phyloP scores from a whole-genome alignment of 208 protist genomes.

The Crithidia brevicula region DNA sequence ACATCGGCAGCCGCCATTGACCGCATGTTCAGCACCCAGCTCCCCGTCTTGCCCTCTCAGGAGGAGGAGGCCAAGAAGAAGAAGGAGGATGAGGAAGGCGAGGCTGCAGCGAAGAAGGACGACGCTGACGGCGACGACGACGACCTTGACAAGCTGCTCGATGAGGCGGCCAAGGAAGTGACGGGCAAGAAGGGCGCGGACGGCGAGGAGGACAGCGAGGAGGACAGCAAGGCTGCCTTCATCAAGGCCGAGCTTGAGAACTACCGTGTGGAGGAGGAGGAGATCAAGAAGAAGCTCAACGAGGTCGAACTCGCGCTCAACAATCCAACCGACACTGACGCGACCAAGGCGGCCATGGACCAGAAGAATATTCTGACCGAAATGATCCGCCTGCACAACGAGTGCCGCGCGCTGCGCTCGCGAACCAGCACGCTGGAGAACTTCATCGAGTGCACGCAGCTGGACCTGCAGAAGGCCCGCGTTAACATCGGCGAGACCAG shows the following conservation, averaged over 20 bases:
- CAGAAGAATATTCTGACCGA: constrained; percentile 65
- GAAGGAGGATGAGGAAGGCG: constrained; percentile 24
- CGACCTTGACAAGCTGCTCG: constrained; percentile 77
- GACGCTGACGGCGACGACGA: constrained; percentile 42
- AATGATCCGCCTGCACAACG: constrained; percentile 78
- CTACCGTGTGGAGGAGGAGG: constrained; percentile 67
- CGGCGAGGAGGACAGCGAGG: constrained; percentile 31
- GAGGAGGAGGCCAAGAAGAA: constrained; percentile 29
- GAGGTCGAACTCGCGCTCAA: constrained; percentile 42
- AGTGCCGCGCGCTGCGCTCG: constrained; percentile 69
- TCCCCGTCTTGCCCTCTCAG: constrained; percentile 60
- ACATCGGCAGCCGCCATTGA: constrained; percentile 56
- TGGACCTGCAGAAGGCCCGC: constrained; percentile 83
- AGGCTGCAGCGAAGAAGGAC: constrained; percentile 32
- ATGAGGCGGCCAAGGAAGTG: constrained; percentile 80
- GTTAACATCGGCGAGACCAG: constrained; percentile 74
- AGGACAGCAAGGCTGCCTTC: constrained; percentile 40
- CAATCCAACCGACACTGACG: constrained; percentile 39
- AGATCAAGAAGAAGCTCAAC: constrained; percentile 67
- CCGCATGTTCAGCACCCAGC: constrained; percentile 67
- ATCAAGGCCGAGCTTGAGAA: constrained; percentile 81
- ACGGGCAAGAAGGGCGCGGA: constrained; percentile 23
- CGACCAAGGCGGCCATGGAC: constrained; percentile 40
- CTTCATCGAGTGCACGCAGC: constrained; percentile 64
- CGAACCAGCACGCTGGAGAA: constrained; percentile 63